Base-by-base conservation (phyloP, 495 filamentous ascomycete genomes). In the Penicillium samsonianum region DNA sequence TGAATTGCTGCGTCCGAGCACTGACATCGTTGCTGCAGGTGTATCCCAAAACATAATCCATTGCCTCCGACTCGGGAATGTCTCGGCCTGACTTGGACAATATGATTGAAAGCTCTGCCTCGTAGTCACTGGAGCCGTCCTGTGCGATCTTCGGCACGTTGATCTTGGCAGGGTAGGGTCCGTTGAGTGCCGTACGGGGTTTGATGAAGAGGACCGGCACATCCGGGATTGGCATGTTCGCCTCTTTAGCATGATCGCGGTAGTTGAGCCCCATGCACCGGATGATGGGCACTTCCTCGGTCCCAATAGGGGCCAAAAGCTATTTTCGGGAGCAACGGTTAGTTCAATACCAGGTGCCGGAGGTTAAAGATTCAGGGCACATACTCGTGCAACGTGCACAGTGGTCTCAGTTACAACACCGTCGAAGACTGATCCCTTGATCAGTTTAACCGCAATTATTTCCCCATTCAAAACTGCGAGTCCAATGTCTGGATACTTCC, bases 241-340 rank as follows among this genome's bases (percentile, higher is more conserved):
- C 76, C 80, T 90, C 88, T 60, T 80, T 80, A 5, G 88, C 58
- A 14, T 61, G 58, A 43, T 82, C 66, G 19, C 77, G 80, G 65
- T 91, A 91, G 71, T 91, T 90, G 17, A 90, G 76, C 12, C 88
- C 87, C 19, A 91, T 65, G 55, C 86, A 90, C 40, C 88, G 79
- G 49, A 78, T 74, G 33, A 67, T 59, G 14, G 55, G 65, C n/a
- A 59, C 55, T 6, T 71, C 62, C 4, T 69, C 58, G 16, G 48
- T 37, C 12, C 48, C 41, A 14, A 74, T 58, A 0, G 72, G 72
- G 1, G 72, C 56, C 4, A 74, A 65, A 19, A 73, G 44, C 60
- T 67, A 43, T 45, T 25, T 16, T 16, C 22, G 8, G 10, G 28
- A n/a, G 47, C 11, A 44, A 17, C 6, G 10, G 22, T 44, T 44